Percentiles rank a stretch among this genome's conserved stretches.
Evolutionary conservation across 257 asterid genomes (phyloP).

Genomic region (Primulina tabacum): DNA sequence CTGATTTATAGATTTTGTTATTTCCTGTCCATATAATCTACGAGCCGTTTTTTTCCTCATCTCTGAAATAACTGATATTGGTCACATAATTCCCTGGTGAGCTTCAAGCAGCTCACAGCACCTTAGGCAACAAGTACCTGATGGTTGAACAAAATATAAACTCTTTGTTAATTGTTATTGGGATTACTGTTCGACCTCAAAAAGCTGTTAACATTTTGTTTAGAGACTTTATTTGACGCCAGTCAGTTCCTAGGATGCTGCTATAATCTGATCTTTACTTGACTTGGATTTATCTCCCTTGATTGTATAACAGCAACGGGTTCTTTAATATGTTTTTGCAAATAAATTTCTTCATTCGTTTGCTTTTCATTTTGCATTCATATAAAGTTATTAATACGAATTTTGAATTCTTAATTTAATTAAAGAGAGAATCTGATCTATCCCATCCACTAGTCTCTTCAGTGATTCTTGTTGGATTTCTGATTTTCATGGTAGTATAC

Average conservation of each 20-base stretch:
- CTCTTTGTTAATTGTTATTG: background rate
- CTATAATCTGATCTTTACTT: background rate
- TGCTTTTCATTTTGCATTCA: background rate
- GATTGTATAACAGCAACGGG: background rate
- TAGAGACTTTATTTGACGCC: background rate
- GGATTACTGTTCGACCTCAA: background rate
- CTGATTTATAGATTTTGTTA: constrained; percentile 10
- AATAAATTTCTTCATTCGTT: no score
- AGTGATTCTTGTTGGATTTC: no score
- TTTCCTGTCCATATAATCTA: constrained; percentile 1
- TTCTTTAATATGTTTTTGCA: background rate
- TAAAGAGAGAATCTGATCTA: background rate
- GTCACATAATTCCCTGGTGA: background rate
- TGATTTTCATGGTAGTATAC: no score
- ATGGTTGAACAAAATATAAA: no score
- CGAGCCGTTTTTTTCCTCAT: background rate
- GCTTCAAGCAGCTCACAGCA: background rate
- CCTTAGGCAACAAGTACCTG: background rate
- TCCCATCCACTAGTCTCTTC: background rate
- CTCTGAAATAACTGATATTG: background rate
- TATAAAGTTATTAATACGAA: background rate
- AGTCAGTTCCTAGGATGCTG: background rate
- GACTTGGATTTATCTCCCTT: background rate
- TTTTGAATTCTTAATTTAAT: background rate
- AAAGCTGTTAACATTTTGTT: background rate